Evolutionary conservation across 2,329 filamentous ascomycete species (phyloP).

Genomic region (Ceratocystis alfenasii): DNA sequence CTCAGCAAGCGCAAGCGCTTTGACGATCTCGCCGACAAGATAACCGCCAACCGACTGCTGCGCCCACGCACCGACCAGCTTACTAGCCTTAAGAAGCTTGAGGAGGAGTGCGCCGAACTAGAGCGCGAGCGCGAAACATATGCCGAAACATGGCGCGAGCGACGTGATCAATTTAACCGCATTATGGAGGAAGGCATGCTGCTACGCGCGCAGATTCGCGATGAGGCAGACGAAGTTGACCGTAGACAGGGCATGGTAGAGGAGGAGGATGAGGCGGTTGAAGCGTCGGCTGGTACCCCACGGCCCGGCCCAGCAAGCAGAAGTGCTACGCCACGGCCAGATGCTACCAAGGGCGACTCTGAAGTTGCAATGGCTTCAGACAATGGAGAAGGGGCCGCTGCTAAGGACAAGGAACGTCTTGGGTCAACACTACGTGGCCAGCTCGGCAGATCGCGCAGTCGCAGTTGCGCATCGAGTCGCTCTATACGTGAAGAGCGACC

Average conservation of each 20-base stretch:
- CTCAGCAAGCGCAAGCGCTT: constrained; percentile 72
- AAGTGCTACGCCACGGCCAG: constrained; percentile 18
- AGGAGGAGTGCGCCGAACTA: constrained; percentile 77
- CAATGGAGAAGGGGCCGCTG: not conserved
- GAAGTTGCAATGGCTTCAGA: constrained; percentile 29
- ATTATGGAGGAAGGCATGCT: constrained; percentile 89
- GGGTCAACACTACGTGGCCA: constrained; percentile 17
- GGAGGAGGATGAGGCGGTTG: constrained; percentile 49
- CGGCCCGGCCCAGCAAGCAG: constrained; percentile 37
- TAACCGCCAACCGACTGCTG: constrained; percentile 67
- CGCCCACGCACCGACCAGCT: constrained; percentile 75
- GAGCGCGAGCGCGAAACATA: constrained; percentile 75
- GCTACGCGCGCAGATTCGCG: constrained; percentile 71
- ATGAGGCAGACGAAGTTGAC: constrained; percentile 92
- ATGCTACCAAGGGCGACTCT: constrained; percentile 26
- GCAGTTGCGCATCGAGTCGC: constrained; percentile 27
- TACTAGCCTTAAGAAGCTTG: constrained; percentile 64
- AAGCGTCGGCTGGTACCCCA: constrained; percentile 40
- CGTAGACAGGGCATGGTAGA: constrained; percentile 70
- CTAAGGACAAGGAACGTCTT: constrained; percentile 8
- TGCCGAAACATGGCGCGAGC: constrained; percentile 69
- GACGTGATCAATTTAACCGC: constrained; percentile 71
- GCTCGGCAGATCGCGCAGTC: constrained; percentile 16
- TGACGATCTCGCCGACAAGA: constrained; percentile 77
- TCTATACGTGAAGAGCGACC: constrained; percentile 7